Evolutionary conservation across 2,329 filamentous ascomycete species (phyloP), one percentile per base, ranked within the genome.

Genomic region (Colletotrichum spinosum): DNA sequence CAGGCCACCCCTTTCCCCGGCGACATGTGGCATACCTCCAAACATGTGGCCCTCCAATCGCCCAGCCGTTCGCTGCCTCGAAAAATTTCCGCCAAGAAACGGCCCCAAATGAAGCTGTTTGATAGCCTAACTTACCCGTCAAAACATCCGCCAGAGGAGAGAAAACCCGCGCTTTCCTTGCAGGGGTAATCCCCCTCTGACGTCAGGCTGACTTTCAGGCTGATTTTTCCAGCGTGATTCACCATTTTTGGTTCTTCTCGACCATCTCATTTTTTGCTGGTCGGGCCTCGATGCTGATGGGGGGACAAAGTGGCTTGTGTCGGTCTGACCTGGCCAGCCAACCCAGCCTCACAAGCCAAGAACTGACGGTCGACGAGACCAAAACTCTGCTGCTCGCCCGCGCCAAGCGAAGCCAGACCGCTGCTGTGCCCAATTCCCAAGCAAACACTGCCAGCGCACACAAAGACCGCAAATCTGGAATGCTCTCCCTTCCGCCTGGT

Each of bases 341-440:
- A 50, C 25, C 52, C 12, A 55, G 49, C 38, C 37, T 35, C 45
- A 33, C 46, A 33, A 58, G 57, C 62, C 55, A 65, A 51, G 17
- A 42, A 13, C 39, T 15, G 25, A 34, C 37, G 3, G n/a, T 51
- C 51, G n/a, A 37, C 53, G 42, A 45, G 62, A 57, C 34, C 45
- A 42, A 3, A 45, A 15, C 44, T 34, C 17, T 44, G n/a, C 38
- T 35, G 7, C 34, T 49, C 7, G 10, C 25, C 41, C 60, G 60
- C 48, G 61, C 56, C 61, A 65, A 65, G 61, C 61, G 11, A 51
- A 44, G 45, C 50, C 56, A 63, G 17, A 45, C 50, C 50, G 15
- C 50, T 37, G 12, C 49, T 44, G 12, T 49, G 55, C 35, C 17
- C 15, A 17, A 45, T 41, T 13, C 25, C 45, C 41, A 12, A 39